Evolutionary conservation across 2,329 filamentous ascomycete species (phyloP), one percentile per base, ranked within the genome.

Genomic region (Fusarium annulatum): DNA sequence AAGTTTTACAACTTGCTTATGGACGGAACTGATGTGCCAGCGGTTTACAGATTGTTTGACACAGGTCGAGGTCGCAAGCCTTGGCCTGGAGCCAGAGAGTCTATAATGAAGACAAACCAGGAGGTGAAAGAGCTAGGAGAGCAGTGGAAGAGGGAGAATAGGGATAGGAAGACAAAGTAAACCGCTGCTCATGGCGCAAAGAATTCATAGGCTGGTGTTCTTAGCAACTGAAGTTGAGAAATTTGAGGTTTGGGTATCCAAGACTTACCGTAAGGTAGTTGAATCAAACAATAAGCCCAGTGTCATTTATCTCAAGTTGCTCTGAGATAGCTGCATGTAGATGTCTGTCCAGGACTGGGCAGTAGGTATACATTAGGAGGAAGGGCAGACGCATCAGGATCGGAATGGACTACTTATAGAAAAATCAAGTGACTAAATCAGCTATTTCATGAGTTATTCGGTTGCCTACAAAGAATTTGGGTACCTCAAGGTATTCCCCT

Each of bases 11-110:
- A 79, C 15, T 61, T 84, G 59, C 74, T 85, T 61, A 83, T 83
- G 76, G 76, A 80, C n/a, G 84, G 84, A 0, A 71, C 68, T 5
- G 81, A 84, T 72, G 78, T 79, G 23, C 81, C 83, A 14, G 82
- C 83, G 39, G 79, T 81, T 12, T 84, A 83, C 62, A 81, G 84
- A 2, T 75, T 85, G 12, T 85, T 87, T 65, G 81, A 83, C 64
- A 84, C 79, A 33, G 82, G 80, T 21, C 69, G 75, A 30, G 80
- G 80, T 41, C 78, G 85, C 56, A 82, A 79, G 74, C 70, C 77
- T n/a, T 86, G 84, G 84, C 62, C 76, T 15, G 82, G 82, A 2
- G 84, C 84, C 3, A 79, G 75, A 52, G 79, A 79, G 8, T 71
- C 61, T 19, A 82, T 83, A 30, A 59, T 77, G 39, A 74, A 74